A percentile compares a stretch with the other conserved stretches of the same genome.
Conservation (phyloP, 352 stramenopile genomes). For the Albugo candida region DNA sequence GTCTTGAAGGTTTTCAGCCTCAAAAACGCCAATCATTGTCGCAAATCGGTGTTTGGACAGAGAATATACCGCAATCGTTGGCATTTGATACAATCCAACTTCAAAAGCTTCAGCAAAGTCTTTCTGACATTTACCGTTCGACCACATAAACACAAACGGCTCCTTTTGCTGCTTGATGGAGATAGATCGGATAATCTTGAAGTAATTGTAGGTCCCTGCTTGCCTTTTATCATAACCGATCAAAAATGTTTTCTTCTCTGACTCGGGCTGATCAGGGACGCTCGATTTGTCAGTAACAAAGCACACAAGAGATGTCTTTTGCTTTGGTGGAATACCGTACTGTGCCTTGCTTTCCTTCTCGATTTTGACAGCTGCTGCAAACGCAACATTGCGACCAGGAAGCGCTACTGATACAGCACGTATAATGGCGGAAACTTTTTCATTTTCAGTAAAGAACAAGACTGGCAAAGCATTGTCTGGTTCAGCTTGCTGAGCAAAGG, state of each 20-base stretch:
- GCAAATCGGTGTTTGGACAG: conserved; percentile 51
- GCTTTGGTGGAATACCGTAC: conserved; percentile 23
- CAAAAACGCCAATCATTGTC: conserved; percentile 44
- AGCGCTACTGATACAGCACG: conserved; percentile 43
- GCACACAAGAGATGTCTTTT: conserved; percentile 19
- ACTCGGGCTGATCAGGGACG: conserved; percentile 7
- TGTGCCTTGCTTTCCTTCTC: conserved; percentile 37
- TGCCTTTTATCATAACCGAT: conserved; percentile 49
- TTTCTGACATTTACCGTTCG: conserved; percentile 63
- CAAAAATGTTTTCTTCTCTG: conserved; percentile 24
- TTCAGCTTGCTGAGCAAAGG: conserved; percentile 25
- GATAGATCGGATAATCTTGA: conserved; percentile 48
- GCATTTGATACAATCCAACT: conserved; percentile 53
- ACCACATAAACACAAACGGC: conserved; percentile 56
- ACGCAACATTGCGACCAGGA: conserved; percentile 22
- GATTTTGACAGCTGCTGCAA: conserved; percentile 32
- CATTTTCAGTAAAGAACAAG: conserved; percentile 40
- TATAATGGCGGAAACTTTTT: conserved; percentile 23
- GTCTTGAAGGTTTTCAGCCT: conserved; percentile 24
- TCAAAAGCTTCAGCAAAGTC: conserved; percentile 45
- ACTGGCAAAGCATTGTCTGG: conserved; percentile 23
- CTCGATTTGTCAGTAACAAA: conserved; percentile 21
- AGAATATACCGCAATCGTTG: conserved; percentile 50
- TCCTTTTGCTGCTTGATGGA: too few relatives aligned
- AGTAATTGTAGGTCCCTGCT: conserved; percentile 37